Conservation (phyloP, 768 basidiomycete genomes). For the Lenzites betulinus region DNA sequence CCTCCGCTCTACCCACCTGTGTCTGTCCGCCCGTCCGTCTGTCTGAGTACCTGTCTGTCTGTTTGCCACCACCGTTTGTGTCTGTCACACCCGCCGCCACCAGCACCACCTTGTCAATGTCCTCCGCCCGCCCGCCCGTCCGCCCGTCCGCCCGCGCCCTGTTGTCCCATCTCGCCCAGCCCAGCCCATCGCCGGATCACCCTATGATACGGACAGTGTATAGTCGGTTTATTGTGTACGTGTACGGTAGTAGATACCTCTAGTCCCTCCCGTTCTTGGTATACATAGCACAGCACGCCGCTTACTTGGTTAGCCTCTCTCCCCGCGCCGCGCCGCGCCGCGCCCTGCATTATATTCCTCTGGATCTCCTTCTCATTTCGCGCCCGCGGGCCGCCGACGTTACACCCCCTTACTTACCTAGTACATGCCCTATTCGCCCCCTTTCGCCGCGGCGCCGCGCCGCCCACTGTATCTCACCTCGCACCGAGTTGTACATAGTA, state of each 20-base stretch:
- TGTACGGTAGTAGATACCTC: constrained; percentile 24
- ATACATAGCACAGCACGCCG: constrained; percentile 20
- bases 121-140: no score
- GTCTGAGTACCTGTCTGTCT: no score
- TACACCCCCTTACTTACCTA: constrained; percentile 4
- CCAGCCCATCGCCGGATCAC: no score
- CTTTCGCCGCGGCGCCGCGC: background rate
- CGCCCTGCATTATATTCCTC: no score
- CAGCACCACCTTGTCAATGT: no score
- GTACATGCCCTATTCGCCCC: constrained; percentile 20
- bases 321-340: background rate
- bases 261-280: constrained; percentile 22
- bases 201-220: constrained; percentile 21
- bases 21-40: no score
- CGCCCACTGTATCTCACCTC: constrained; percentile 15
- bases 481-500: constrained; percentile 16
- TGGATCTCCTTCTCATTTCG: background rate
- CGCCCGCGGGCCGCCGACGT: background rate
- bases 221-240: constrained; percentile 24
- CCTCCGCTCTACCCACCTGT: no score
- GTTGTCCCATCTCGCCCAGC: background rate
- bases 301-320: background rate
- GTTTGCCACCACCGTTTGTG: no score
- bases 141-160: background rate
- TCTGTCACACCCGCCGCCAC: no score